Base-by-base conservation (phyloP, 306 rosid genomes). In the Acmispon strigosus region DNA sequence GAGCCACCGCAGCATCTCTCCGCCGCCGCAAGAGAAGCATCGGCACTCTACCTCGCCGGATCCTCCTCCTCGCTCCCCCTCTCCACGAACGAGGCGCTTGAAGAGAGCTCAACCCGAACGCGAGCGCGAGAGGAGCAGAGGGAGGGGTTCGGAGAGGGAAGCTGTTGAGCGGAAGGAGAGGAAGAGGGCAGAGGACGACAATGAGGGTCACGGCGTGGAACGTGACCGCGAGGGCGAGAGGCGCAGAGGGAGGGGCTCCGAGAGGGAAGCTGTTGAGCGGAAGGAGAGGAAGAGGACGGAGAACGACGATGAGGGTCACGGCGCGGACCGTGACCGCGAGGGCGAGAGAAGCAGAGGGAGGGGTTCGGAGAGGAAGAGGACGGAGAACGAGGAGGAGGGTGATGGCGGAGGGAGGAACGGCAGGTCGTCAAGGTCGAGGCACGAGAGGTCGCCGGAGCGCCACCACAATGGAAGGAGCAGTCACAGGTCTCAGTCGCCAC, bases 381-480 rank as follows among this genome's bases (percentile, higher is more conserved):
- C 8, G 0, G 62, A 59, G 16, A 16, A 58, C 3, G 63, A 62
- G 3, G 79, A 62, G 0, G 69, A 63, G 6, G 10, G 39, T 1
- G 47, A n/a, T 6, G 75, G 2, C 7, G 57, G 19, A 4, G 47
- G 62, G 32, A 76, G 78, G 62, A 58, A 76, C 36, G 81, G 11
- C 20, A 72, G 83, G 73, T 76, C 87, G 66, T 86, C 87, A 39
- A 84, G 85, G 76, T 80, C 95, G 48, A 83, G 92, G 66, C 86
- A 71, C 6, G 86, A 83, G 68, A 74, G 58, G 67, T 82, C 91
- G 13, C 83, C 77, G 8, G 85, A 82, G 76, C 78, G 24, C 19
- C 76, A 80, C 17, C 89, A 34, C 15, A 76, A 78, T 49, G 84
- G 82, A 16, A 82, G 74, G 81, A 76, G 81, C 72, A 82, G 78